phyloP scores from a whole-genome alignment of 371 early-diverging fungal species.

The Mucor lusitanicus region DNA sequence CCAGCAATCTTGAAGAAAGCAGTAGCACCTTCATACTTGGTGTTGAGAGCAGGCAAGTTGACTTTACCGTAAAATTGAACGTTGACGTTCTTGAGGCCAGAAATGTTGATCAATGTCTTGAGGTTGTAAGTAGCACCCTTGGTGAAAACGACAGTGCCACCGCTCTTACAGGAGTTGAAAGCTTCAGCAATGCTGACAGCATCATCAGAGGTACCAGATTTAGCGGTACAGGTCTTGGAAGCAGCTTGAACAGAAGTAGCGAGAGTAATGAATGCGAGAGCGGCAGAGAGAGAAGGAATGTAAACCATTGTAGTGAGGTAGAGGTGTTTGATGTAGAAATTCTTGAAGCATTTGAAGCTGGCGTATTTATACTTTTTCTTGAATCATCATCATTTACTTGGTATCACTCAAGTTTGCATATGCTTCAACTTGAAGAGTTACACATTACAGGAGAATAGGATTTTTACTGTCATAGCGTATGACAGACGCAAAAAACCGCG shows the following conservation, averaged over 20 bases:
- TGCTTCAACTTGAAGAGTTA: not conserved
- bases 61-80: slow-evolving; percentile 32
- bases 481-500: not conserved
- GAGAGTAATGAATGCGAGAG: not conserved
- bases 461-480: not conserved
- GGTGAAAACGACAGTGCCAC: slow-evolving; percentile 38
- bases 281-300: slow-evolving; percentile 2
- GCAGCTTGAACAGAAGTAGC: not conserved
- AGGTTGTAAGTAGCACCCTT: slow-evolving; percentile 28
- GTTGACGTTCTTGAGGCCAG: slow-evolving; percentile 26
- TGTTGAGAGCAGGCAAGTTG: slow-evolving; percentile 29
- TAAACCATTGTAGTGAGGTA: not conserved
- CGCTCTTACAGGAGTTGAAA: slow-evolving; percentile 30
- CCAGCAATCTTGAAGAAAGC: slow-evolving; percentile 33
- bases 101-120: slow-evolving; percentile 19
- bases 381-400: not conserved
- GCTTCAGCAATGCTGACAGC: slow-evolving; percentile 28
- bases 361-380: not conserved
- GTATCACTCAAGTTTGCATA: not conserved
- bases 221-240: not conserved
- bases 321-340: not conserved
- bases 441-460: not conserved
- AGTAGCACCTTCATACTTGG: slow-evolving; percentile 21
- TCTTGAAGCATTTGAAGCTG: not conserved
- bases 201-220: slow-evolving; percentile 15